Evolutionary conservation across 2,329 filamentous ascomycete species (phyloP).

Genomic region (Scleromitrula shiraiana): DNA sequence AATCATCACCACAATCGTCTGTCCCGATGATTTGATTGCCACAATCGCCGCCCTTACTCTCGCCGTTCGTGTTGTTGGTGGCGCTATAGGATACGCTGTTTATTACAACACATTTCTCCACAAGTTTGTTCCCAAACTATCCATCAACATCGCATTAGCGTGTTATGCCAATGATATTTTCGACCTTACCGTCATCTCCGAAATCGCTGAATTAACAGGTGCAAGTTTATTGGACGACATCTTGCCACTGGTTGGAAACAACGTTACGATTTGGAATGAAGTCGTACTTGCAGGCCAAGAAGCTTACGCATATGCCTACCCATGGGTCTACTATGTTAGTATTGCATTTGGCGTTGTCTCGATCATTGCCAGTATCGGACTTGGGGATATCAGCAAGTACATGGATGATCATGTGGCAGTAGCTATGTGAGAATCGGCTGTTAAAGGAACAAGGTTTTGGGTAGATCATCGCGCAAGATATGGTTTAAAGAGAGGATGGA

Average conservation of each 20-base stretch:
- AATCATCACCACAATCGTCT: constrained; percentile 62
- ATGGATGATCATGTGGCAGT: constrained; percentile 53
- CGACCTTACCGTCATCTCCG: constrained; percentile 36
- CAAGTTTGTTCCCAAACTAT: constrained; percentile 30
- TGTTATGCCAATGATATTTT: constrained; percentile 18
- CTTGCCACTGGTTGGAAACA: constrained; percentile 45
- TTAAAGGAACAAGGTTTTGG: too few relatives aligned
- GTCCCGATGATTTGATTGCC: constrained; percentile 61
- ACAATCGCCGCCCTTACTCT: constrained; percentile 61
- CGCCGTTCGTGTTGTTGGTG: constrained; percentile 61
- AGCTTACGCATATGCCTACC: constrained; percentile 50
- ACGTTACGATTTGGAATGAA: constrained; percentile 40
- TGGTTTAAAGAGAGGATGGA: background rate
- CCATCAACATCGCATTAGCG: constrained; percentile 20
- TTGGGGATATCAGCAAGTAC: constrained; percentile 50
- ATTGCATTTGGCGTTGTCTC: constrained; percentile 52
- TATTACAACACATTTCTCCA: constrained; percentile 47
- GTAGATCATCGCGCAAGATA: background rate
- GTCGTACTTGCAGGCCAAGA: constrained; percentile 48
- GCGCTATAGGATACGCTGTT: constrained; percentile 54
- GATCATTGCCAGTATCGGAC: constrained; percentile 48
- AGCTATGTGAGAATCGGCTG: too few relatives aligned
- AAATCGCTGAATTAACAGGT: constrained; percentile 45
- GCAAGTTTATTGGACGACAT: constrained; percentile 43
- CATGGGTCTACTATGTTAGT: constrained; percentile 53